Conservation (phyloP, 108 stramenopile species). For the Pseudonitzschia delicatissima region DNA sequence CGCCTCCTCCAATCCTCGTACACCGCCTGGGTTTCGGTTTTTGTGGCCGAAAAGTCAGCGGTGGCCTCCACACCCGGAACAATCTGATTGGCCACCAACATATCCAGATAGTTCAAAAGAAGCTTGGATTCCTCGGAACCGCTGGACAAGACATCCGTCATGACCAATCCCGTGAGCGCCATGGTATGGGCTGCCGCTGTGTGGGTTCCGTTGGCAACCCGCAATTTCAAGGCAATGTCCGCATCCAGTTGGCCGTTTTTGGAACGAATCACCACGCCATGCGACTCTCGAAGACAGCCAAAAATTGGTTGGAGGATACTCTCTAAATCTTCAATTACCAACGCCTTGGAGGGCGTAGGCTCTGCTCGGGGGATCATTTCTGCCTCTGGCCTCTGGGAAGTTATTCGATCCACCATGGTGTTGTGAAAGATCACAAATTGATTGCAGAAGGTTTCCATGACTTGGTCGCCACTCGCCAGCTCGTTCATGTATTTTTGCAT, state of each 20-base stretch:
- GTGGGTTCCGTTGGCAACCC: constrained; percentile 91
- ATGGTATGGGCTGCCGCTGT: constrained; percentile 83
- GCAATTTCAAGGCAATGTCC: constrained; percentile 84
- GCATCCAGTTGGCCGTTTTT: constrained; percentile 44
- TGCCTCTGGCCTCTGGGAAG: constrained; percentile 51
- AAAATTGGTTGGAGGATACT: constrained; percentile 26
- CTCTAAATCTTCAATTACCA: constrained; percentile 72
- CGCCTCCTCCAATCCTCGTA: constrained; percentile 83
- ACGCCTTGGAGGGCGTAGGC: constrained; percentile 77
- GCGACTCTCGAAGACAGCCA: neutral
- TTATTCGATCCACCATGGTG: constrained; percentile 92
- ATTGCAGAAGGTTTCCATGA: constrained; percentile 39
- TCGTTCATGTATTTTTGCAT: constrained; percentile 60
- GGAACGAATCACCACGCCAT: constrained; percentile 41
- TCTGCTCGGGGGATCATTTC: constrained; percentile 73
- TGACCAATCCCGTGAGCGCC: constrained; percentile 45
- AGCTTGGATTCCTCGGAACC: neutral
- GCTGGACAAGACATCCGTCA: constrained; percentile 43
- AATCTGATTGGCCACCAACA: constrained; percentile 75
- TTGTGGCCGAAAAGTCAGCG: neutral
- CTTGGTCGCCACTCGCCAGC: constrained; percentile 24
- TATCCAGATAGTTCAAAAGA: constrained; percentile 65
- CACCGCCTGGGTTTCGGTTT: constrained; percentile 44
- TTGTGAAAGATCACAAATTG: constrained; percentile 68
- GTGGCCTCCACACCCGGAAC: constrained; percentile 23